A percentile compares a stretch with the other conserved stretches of the same genome.
Conservation (phyloP, 202 grass and related monocot genomes). For the Panicum virgatum region DNA sequence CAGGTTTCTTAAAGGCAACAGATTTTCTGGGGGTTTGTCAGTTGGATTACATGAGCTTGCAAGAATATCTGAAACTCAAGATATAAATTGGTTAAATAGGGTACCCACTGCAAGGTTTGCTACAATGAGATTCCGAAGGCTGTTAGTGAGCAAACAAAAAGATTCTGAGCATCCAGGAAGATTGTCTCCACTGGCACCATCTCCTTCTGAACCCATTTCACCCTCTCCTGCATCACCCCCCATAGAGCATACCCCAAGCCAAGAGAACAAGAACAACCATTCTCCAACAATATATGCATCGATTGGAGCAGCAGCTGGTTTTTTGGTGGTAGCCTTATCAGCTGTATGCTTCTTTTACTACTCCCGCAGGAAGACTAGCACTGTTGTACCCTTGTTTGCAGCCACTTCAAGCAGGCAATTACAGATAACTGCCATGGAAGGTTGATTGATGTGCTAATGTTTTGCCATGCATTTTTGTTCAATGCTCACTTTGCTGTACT, state of each 20-base stretch:
- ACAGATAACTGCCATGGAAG: conserved; percentile 53
- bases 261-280: background rate
- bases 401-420: conserved; percentile 50
- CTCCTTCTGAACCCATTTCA: conserved; percentile 5
- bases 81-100: conserved; percentile 13
- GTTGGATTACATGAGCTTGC: conserved; percentile 25
- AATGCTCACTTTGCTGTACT: conserved; percentile 2
- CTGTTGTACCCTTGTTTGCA: conserved; percentile 65
- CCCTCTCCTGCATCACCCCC: background rate
- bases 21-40: conserved; percentile 30
- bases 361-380: conserved; percentile 43
- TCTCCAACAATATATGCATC: conserved; percentile 27
- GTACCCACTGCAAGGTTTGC: conserved; percentile 35
- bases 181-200: background rate
- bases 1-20: conserved; percentile 56
- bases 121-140: conserved; percentile 31
- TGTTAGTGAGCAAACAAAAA: conserved; percentile 38
- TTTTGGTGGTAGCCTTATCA: conserved; percentile 32
- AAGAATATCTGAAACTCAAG: conserved; percentile 34
- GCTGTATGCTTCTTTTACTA: conserved; percentile 48
- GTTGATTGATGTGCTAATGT: conserved; percentile 39
- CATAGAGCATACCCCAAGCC: background rate
- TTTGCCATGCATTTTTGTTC: conserved; percentile 26
- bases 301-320: conserved; percentile 49
- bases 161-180: background rate